Percentiles rank a stretch among this genome's conserved stretches.
Evolutionary conservation across 1,139 yeast species (phyloP).

Genomic region (Yamadazyma dendronema): DNA sequence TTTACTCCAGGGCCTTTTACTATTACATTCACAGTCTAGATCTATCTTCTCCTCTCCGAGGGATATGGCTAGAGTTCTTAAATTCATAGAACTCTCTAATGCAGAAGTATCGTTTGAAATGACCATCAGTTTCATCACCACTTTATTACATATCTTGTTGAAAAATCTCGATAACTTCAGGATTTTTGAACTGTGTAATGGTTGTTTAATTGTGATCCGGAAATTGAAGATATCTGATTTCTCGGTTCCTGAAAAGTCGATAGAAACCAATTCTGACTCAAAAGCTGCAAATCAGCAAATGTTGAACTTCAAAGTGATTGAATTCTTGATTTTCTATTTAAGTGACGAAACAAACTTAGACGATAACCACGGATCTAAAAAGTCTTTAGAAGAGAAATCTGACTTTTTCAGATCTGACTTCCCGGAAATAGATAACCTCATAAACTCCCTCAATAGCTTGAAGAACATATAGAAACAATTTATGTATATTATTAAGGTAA

Average conservation of each 20-base stretch:
- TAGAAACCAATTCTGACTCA: slow-evolving; percentile 7
- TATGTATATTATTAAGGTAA: background rate
- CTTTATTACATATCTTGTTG: slow-evolving; percentile 60
- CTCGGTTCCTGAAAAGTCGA: slow-evolving; percentile 12
- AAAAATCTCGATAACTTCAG: slow-evolving; percentile 58
- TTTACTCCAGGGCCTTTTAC: slow-evolving; percentile 59
- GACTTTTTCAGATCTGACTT: slow-evolving; percentile 46
- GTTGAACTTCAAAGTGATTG: slow-evolving; percentile 61
- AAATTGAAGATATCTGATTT: slow-evolving; percentile 26
- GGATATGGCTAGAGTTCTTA: slow-evolving; percentile 34
- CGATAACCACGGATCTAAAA: slow-evolving; percentile 15
- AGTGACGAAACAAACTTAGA: slow-evolving; percentile 55
- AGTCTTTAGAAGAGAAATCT: slow-evolving; percentile 53
- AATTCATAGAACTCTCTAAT: slow-evolving; percentile 20
- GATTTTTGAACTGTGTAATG: slow-evolving; percentile 57
- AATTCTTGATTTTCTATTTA: slow-evolving; percentile 68
- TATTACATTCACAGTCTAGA: slow-evolving; percentile 61
- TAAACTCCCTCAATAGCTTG: slow-evolving; percentile 38
- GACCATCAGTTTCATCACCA: slow-evolving; percentile 50
- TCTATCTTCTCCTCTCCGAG: slow-evolving; percentile 34
- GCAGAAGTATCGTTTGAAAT: slow-evolving; percentile 16
- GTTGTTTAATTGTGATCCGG: slow-evolving; percentile 53
- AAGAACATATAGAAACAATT: slow-evolving; percentile 14
- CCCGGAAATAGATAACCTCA: slow-evolving; percentile 41
- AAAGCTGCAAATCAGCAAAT: slow-evolving; percentile 31